These are phyloP conservation scores for Cercospora sp. DNA, from an alignment of 2,329 filamentous ascomycete genomes.

Conservation along the genomic window DNA sequence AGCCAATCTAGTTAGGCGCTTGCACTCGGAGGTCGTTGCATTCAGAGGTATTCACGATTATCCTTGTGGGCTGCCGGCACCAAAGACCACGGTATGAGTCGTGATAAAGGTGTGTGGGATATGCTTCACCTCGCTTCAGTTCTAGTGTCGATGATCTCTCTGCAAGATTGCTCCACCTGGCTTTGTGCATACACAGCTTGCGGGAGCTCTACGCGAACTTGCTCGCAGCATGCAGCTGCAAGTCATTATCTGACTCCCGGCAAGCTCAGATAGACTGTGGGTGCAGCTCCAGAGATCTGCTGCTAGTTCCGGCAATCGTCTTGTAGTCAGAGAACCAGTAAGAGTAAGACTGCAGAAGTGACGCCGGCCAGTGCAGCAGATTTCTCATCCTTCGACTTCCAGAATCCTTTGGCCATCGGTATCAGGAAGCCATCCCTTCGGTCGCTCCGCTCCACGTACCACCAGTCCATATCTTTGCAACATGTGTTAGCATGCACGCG, in stretches of 20 bases:
- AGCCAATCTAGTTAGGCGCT: no score
- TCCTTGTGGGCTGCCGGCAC: not conserved
- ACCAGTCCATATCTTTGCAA: slow-evolving; percentile 71
- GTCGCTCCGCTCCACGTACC: slow-evolving; percentile 83
- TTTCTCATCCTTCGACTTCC: slow-evolving; percentile 42
- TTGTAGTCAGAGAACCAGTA: not conserved
- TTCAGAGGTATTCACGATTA: no score
- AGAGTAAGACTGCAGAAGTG: not conserved
- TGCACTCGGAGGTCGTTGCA: no score
- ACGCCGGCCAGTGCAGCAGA: not conserved
- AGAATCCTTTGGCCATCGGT: slow-evolving; percentile 43
- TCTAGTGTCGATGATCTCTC: not conserved
- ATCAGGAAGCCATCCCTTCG: slow-evolving; percentile 90
- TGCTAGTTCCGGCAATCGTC: not conserved
- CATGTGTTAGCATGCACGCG: not conserved
- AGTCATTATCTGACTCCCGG: not conserved
- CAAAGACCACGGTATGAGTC: not conserved
- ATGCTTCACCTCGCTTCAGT: not conserved
- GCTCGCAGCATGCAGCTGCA: not conserved
- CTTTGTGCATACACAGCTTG: not conserved
- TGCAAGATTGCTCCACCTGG: not conserved
- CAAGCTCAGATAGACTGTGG: not conserved
- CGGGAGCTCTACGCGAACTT: not conserved
- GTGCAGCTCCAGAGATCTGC: not conserved
- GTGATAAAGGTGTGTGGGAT: not conserved